Evolutionary conservation across 2,329 filamentous ascomycete genomes (phyloP), one percentile per base, ranked within the genome.

Genomic region (Didymella arachidicola): DNA sequence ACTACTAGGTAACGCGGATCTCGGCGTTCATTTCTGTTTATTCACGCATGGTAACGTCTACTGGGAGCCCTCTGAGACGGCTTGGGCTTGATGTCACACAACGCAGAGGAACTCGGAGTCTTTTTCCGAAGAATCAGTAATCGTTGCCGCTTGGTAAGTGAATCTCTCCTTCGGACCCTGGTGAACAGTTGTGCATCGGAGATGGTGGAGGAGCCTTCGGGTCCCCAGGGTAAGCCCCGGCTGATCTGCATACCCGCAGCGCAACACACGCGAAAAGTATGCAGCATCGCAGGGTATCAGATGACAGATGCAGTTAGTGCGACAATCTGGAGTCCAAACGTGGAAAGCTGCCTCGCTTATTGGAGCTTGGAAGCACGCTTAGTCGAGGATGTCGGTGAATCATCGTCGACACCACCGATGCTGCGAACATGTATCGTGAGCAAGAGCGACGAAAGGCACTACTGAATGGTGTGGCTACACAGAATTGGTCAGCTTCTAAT

Each of bases 191-290:
- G 43, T 22, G 26, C 18, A 6, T 22, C 27, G 36, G n/a, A 43
- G 22, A 27, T 27, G 22, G 41, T 43, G 26, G 34, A 47, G 6
- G 27, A 38, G 27, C n/a, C 7, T 50, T 51, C 53, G 53, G 53
- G 38, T 57, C 53, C 53, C 53, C 53, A 57, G 30, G 25, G 36
- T 43, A 34, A 43, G 42, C 43, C 42, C 48, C 54, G 42, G 47
- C 53, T 51, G 53, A 48, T n/a, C 10, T 38, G 48, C 48, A 42
- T 52, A 34, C 8, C 54, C 47, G 54, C 30, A 61, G 43, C 36
- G 51, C 59, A 46, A 27, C 47, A 12, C 47, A 41, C 25, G 27
- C 27, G n/a, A 16, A 34, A 51, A 10, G 16, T n/a, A 4, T 26
- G 26, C 25, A 32, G 14, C 25, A 16, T 34, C 34, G 18, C 41